Base-by-base conservation (phyloP, 208 protist genomes). In the Trichomonas gallinae region DNA sequence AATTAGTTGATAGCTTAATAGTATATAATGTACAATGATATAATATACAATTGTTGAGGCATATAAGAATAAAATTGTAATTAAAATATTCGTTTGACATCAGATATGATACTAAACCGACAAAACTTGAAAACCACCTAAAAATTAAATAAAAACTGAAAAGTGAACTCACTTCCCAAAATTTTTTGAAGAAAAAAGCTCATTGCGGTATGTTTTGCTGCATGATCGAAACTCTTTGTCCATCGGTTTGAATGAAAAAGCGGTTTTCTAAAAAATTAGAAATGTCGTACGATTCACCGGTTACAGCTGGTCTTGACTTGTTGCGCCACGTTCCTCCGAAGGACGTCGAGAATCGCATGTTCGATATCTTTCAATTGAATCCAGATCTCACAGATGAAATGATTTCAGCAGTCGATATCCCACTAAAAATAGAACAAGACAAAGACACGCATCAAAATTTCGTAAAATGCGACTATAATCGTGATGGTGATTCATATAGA, bases 401-500 rank as follows among this genome's bases (percentile, higher is more conserved):
- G 23, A 97, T 99, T 42, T 97, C 97, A 49, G 87, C 98, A 34
- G 97, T 98, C 13, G 98, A 99, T 97, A 98, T 98, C 97, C 98
- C 98, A 48, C 96, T 98, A 8, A 98, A 98, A 97, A 93, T 98
- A 11, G 97, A 96, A 26, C 97, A 89, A 23, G 98, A 98, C 81
- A 15, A 96, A 13, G 26, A 87, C 8, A 96, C 97, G 26, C 96
- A 97, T n/a, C 72, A 97, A 82, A 96, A 98, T 87, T 99, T 98
- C 97, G 96, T 99, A 10, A 88, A 98, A 26, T 98, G 98, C 97
- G 98, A 99, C 96, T 99, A 98, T 96, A 99, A 99, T 96, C 98
- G 98, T 96, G 98, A 99, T 97, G 98, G 97, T 42, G 98, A 99
- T 97, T 98, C 98, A 4, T 98, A 98, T 97, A 96, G 98, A 98